These are phyloP conservation scores for Xylariaceae sp. DNA, from an alignment of 2,329 filamentous ascomycete genomes.

Conservation along the genomic window DNA sequence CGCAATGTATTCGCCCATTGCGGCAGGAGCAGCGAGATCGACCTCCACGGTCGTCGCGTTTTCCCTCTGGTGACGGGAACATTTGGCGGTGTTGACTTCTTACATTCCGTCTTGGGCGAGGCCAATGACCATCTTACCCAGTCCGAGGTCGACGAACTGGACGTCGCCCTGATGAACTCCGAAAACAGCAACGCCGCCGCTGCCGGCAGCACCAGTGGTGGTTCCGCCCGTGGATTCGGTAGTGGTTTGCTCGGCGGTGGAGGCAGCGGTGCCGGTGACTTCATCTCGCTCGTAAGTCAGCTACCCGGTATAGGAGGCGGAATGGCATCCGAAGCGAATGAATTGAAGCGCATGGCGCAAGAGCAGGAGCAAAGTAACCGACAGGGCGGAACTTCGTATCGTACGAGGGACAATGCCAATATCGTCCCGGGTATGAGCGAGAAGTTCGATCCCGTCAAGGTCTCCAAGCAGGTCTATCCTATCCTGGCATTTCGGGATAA, in stretches of 20 bases:
- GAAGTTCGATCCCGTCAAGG: slow-evolving; percentile 72
- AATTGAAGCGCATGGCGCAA: slow-evolving; percentile 59
- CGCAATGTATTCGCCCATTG: slow-evolving; percentile 67
- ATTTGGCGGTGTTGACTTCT: slow-evolving; percentile 78
- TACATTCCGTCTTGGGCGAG: slow-evolving; percentile 72
- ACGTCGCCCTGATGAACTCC: slow-evolving; percentile 66
- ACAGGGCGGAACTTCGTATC: slow-evolving; percentile 26
- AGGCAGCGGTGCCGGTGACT: slow-evolving; percentile 40
- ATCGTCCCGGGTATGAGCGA: slow-evolving; percentile 69
- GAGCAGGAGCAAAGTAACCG: slow-evolving; percentile 46
- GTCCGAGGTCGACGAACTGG: slow-evolving; percentile 76
- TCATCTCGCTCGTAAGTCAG: slow-evolving; percentile 69
- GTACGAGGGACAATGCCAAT: slow-evolving; percentile 45
- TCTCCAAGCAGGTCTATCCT: slow-evolving; percentile 79
- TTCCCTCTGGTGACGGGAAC: slow-evolving; percentile 69
- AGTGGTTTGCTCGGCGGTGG: slow-evolving; percentile 31
- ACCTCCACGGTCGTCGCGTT: slow-evolving; percentile 58
- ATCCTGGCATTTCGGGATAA: slow-evolving; percentile 92
- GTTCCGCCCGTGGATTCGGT: slow-evolving; percentile 38
- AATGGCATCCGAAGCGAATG: slow-evolving; percentile 60
- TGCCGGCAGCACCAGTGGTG: slow-evolving; percentile 30
- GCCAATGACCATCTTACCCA: slow-evolving; percentile 81
- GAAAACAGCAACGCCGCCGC: slow-evolving; percentile 40
- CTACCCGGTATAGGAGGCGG: slow-evolving; percentile 65
- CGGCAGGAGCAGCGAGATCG: slow-evolving; percentile 60